A percentile compares a stretch with the other conserved stretches of the same genome.
phyloP scores from a whole-genome alignment of 2,329 filamentous ascomycete species.

The Epichloe festucae region DNA sequence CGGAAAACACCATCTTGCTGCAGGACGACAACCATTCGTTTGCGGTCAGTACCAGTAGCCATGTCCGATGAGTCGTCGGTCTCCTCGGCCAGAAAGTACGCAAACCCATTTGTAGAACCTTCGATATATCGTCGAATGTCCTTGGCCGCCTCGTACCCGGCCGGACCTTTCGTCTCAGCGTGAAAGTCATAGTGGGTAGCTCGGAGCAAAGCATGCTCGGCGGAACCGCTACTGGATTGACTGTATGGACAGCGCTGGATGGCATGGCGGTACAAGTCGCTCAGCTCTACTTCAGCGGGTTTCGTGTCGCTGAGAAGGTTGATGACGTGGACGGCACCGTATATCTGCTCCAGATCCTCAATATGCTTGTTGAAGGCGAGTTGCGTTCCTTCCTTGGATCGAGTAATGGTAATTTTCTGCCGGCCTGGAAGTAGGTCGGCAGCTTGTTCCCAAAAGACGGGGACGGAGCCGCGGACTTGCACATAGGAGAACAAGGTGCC shows the following conservation, averaged over 20 bases:
- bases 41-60: constrained; percentile 21
- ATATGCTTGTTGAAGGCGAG: constrained; percentile 95
- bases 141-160: constrained; percentile 82
- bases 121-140: constrained; percentile 70
- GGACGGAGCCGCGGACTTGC: constrained; percentile 84
- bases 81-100: constrained; percentile 79
- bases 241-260: constrained; percentile 64
- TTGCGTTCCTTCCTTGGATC: constrained; percentile 81
- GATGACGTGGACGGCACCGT: constrained; percentile 83
- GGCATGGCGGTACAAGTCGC: constrained; percentile 64
- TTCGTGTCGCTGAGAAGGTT: constrained; percentile 90
- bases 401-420: constrained; percentile 85
- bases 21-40: constrained; percentile 53
- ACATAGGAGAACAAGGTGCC: constrained; percentile 81
- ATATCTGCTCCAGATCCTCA: constrained; percentile 68
- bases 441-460: constrained; percentile 93
- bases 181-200: constrained; percentile 94
- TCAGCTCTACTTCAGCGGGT: constrained; percentile 73
- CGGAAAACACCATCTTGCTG: constrained; percentile 94
- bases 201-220: constrained; percentile 61
- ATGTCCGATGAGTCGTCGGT: constrained; percentile 38
- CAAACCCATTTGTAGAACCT: constrained; percentile 71
- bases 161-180: constrained; percentile 75
- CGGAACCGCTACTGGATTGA: constrained; percentile 36
- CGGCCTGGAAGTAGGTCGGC: constrained; percentile 79